Base-by-base conservation (phyloP, 805 yeast genomes). In the Suhomyces canberraensis region DNA sequence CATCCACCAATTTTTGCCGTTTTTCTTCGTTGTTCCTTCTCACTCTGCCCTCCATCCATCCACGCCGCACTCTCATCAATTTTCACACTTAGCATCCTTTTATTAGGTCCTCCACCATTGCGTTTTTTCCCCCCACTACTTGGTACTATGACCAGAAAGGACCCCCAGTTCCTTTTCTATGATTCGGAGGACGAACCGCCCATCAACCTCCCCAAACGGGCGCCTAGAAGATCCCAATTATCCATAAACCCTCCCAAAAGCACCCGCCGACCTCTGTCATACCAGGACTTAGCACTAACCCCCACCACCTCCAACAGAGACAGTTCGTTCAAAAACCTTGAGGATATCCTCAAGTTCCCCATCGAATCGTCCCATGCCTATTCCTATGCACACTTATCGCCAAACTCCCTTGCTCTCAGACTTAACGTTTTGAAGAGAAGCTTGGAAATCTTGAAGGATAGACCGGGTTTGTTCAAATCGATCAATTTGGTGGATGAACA, bases 281-380 rank as follows among this genome's bases (percentile, higher is more conserved):
- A 6, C 22, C 17, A 11, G 3, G 29, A 24, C 22, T 16, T 32
- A 3, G 19, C 24, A 7, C 25, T 31, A 21, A 30, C 35, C 1
- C 31, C 35, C 28, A 13, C 39, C 22, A 28, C 29, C 7, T 35
- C 34, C 25, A 33, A 35, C 30, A 22, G 29, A 11, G 35, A 27
- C n/a, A 15, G 28, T 3, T 31, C 26, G 25, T 41, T 41, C 42
- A 44, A 44, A 25, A 39, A 37, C 36, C 17, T 42, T 13, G 44
- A 46, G 14, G 73, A 81, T 37, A 67, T 84, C 14, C 54, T 80
- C 26, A 73, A 70, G 43, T 82, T 86, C 51, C 88, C 91, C 4
- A 78, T 79, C 17, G 89, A 84, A 47, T 84, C 93, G 9, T 77
- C 93, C 1, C 90, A 84, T 54, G 84, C 95, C 2, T 87, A 84